Percentiles rank a stretch among this genome's conserved stretches.
phyloP scores from a whole-genome alignment of 805 yeast species.

The Wickerhamiella sergipiensis region DNA sequence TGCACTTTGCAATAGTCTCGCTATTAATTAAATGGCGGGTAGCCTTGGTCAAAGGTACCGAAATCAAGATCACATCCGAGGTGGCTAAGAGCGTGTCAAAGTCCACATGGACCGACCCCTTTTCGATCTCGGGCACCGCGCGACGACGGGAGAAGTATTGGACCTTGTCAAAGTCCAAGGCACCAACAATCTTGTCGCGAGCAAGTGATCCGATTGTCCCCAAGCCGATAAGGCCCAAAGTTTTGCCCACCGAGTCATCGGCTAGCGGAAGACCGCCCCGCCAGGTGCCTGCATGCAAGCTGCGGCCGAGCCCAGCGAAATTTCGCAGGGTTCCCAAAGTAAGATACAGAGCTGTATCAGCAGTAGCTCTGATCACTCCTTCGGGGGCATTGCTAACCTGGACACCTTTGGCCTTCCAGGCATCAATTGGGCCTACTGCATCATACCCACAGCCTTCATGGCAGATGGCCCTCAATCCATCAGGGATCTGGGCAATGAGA shows the following conservation, averaged over 20 bases:
- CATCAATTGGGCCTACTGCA: constrained; percentile 31
- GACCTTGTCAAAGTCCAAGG: constrained; percentile 36
- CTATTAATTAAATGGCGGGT: constrained; percentile 38
- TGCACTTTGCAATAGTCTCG: constrained; percentile 34
- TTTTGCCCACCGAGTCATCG: constrained; percentile 35
- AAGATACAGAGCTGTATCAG: constrained; percentile 41
- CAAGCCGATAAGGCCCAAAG: constrained; percentile 46
- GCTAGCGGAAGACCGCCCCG: constrained; percentile 32
- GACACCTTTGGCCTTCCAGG: constrained; percentile 30
- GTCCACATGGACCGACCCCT: constrained; percentile 30
- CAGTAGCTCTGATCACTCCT: constrained; percentile 41
- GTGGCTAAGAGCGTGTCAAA: constrained; percentile 35
- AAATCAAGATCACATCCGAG: constrained; percentile 37
- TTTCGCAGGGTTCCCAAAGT: constrained; percentile 40
- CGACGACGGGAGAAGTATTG: constrained; percentile 40
- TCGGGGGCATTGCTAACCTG: constrained; percentile 41
- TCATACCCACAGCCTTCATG: constrained; percentile 51
- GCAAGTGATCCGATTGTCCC: constrained; percentile 51
- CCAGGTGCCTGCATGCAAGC: constrained; percentile 35
- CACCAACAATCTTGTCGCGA: constrained; percentile 34
- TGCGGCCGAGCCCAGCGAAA: constrained; percentile 30
- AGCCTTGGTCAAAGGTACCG: constrained; percentile 38
- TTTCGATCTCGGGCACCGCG: constrained; percentile 35
- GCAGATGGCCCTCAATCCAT: constrained; percentile 31
- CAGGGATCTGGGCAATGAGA: constrained; percentile 28